Evolutionary conservation across 1,139 yeast genomes (phyloP), one percentile per base, ranked within the genome.

Genomic region (Magnusiomyces magnusii): DNA sequence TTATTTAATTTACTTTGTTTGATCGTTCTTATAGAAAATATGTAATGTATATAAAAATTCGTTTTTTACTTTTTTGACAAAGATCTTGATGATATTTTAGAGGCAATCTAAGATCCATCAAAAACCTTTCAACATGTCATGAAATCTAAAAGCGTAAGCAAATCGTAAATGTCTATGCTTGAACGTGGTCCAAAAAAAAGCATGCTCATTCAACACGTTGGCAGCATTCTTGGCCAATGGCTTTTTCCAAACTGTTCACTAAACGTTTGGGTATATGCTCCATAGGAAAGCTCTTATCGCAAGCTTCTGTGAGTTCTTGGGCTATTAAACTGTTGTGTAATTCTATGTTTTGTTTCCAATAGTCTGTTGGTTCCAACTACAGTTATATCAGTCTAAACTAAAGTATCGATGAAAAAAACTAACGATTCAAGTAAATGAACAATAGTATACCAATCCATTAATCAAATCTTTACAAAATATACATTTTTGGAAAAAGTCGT

Each of bases 51-150:
- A n/a, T n/a, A n/a, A n/a, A n/a, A n/a, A n/a, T n/a, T n/a, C n/a
- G n/a, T n/a, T n/a, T n/a, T n/a, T n/a, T n/a, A n/a, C n/a, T n/a
- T n/a, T n/a, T n/a, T n/a, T n/a, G n/a, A n/a, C n/a, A n/a, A n/a
- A n/a, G n/a, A n/a, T n/a, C n/a, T n/a, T n/a, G n/a, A n/a, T n/a
- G n/a, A n/a, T n/a, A n/a, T n/a, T n/a, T n/a, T n/a, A n/a, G n/a
- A n/a, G 47, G 47, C 10, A 41, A 25, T 49, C 86, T 81, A 64
- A 84, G 75, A 50, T 82, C 80, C 68, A 80, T 80, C 57, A 80
- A 77, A 19, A 95, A 95, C 70, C 93, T 81, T 72, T 92, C 97
- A 54, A 90, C 81, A 92, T 72, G 67, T 87, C 91, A 13, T 77
- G 77, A 1, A 76, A 73, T 17, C 81, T 83, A 58, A 90, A 75